Evolutionary conservation across 148 eudicot species (phyloP).

Genomic region (Silene latifolia): DNA sequence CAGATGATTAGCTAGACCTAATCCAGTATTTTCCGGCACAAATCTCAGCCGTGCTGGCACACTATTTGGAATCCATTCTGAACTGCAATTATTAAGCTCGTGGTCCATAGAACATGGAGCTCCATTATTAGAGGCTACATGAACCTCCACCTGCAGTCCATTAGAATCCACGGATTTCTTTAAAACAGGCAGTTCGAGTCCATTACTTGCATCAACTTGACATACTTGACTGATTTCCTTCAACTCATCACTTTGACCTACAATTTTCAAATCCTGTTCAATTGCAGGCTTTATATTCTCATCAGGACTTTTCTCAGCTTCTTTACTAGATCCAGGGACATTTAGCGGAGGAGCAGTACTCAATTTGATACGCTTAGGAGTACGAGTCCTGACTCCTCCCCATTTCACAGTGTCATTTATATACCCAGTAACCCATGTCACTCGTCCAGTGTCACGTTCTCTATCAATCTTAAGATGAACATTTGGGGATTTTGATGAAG

Average conservation of each 20-base stretch:
- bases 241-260: conserved; percentile 19
- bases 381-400: conserved; percentile 83
- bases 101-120: conserved; percentile 21
- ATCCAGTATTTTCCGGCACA: conserved; percentile 26
- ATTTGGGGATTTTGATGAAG: conserved; percentile 43
- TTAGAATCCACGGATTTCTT: conserved; percentile 26
- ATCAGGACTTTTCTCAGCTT: conserved; percentile 25
- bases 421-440: conserved; percentile 43
- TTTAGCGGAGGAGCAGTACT: conserved; percentile 29
- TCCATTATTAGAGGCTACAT: conserved; percentile 23
- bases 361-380: conserved; percentile 59
- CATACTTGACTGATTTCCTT: conserved; percentile 22
- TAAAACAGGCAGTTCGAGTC: conserved; percentile 11
- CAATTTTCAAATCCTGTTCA: conserved; percentile 18
- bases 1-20: conserved; percentile 25
- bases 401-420: conserved; percentile 48
- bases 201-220: conserved; percentile 20
- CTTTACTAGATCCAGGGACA: conserved; percentile 29
- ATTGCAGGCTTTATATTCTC: conserved; percentile 23
- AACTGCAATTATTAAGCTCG: conserved; percentile 22
- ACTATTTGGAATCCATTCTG: conserved; percentile 27
- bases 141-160: conserved; percentile 27
- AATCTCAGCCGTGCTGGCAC: conserved; percentile 39
- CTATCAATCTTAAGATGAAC: conserved; percentile 27
- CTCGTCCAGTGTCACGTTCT: conserved; percentile 31